Percentiles rank a stretch among this genome's conserved stretches.
phyloP scores from a whole-genome alignment of 208 protist genomes.

The Trypanosoma brucei region DNA sequence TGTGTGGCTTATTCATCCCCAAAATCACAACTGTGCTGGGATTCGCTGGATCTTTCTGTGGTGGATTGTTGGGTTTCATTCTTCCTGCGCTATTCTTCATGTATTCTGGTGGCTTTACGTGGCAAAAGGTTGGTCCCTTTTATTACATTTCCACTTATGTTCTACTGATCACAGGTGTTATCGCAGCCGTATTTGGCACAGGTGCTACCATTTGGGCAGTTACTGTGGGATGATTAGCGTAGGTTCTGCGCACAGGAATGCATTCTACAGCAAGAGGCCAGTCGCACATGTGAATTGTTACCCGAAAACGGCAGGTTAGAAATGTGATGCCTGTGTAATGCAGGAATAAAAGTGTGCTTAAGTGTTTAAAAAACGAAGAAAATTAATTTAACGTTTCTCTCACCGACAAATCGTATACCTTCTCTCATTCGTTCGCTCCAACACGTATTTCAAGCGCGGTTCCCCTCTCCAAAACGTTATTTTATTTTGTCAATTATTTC shows the following conservation, averaged over 20 bases:
- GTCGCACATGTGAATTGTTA: background rate
- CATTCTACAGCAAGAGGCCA: background rate
- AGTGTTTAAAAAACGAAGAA: no score
- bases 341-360: no score
- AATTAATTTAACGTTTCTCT: no score
- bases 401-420: no score
- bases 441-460: no score
- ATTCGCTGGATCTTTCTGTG: conserved; percentile 65
- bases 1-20: conserved; percentile 75
- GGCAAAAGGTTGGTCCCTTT: conserved; percentile 38
- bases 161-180: conserved; percentile 47
- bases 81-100: conserved; percentile 76
- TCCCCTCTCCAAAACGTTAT: no score
- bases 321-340: no score
- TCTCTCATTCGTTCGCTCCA: no score
- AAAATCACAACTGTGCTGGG: conserved; percentile 72
- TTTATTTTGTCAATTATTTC: no score
- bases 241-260: background rate
- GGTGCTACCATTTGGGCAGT: conserved; percentile 44
- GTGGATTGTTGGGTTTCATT: conserved; percentile 70
- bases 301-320: background rate
- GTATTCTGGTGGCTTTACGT: conserved; percentile 59
- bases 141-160: conserved; percentile 48
- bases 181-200: conserved; percentile 66
- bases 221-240: background rate